Percentiles rank a stretch among this genome's conserved stretches.
Conservation (phyloP, 106 monocot genomes). For the Agapanthus africanus region DNA sequence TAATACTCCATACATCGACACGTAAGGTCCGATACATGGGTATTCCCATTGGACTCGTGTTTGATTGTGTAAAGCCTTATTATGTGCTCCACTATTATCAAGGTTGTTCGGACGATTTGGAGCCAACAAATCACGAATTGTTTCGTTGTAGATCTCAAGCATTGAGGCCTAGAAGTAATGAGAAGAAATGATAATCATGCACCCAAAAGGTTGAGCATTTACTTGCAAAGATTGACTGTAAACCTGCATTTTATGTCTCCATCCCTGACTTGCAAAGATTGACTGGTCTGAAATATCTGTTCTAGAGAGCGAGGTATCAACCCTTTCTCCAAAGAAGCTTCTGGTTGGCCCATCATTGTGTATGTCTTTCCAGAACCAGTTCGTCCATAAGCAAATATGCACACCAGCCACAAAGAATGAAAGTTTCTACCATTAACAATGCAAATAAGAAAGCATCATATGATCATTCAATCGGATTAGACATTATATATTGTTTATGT, state of each 20-base stretch:
- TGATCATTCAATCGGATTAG: too few species aligned
- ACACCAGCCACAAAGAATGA: too few species aligned
- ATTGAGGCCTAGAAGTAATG: conserved; percentile 59
- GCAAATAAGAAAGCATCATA: too few species aligned
- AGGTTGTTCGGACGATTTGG: conserved; percentile 14
- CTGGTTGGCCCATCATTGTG: conserved; percentile 87
- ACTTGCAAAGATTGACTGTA: not conserved
- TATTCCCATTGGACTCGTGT: conserved; percentile 72
- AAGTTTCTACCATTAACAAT: too few species aligned
- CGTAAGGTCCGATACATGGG: conserved; percentile 70
- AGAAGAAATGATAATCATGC: not conserved
- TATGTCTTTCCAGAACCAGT: conserved; percentile 97
- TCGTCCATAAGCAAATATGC: conserved; percentile 98
- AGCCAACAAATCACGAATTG: conserved; percentile 67
- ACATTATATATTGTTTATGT: too few species aligned
- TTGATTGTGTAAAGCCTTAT: conserved; percentile 72
- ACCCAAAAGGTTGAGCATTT: not conserved
- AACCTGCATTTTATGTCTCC: conserved; percentile 95
- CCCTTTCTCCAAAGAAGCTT: conserved; percentile 51
- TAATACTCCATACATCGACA: conserved; percentile 71
- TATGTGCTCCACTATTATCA: conserved; percentile 24
- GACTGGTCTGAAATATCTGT: conserved; percentile 73
- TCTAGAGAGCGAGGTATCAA: conserved; percentile 87
- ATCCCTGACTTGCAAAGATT: conserved; percentile 60
- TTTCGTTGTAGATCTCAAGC: conserved; percentile 95